Conservation (phyloP, 164 flowering plant species). For the Vitis vinifera region ASM3070453v1 NC_081807.1:11210501-11211000, state of each 20-base stretch:
- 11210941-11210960: slow-evolving; percentile 40
- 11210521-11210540: slow-evolving; percentile 12
- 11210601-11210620: neutral
- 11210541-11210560: neutral
- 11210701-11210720: slow-evolving; percentile 32
- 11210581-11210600: slow-evolving; percentile 5
- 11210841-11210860: slow-evolving; percentile 34
- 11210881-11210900: slow-evolving; percentile 30
- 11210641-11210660: slow-evolving; percentile 20
- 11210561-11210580: slow-evolving; percentile 7
- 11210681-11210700: slow-evolving; percentile 19
- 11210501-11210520: neutral
- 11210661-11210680: slow-evolving; percentile 34
- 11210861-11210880: slow-evolving; percentile 28
- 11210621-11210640: slow-evolving; percentile 1
- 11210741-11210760: slow-evolving; percentile 38
- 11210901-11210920: slow-evolving; percentile 34
- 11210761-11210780: slow-evolving; percentile 21
- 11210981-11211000: slow-evolving; percentile 24
- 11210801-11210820: slow-evolving; percentile 27
- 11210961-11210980: slow-evolving; percentile 27
- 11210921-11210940: slow-evolving; percentile 36
- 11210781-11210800: slow-evolving; percentile 28
- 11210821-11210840: slow-evolving; percentile 39
- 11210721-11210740: slow-evolving; percentile 35